phyloP scores from a whole-genome alignment of 495 filamentous ascomycete genomes.

The Jackrogersella multiformis region DNA sequence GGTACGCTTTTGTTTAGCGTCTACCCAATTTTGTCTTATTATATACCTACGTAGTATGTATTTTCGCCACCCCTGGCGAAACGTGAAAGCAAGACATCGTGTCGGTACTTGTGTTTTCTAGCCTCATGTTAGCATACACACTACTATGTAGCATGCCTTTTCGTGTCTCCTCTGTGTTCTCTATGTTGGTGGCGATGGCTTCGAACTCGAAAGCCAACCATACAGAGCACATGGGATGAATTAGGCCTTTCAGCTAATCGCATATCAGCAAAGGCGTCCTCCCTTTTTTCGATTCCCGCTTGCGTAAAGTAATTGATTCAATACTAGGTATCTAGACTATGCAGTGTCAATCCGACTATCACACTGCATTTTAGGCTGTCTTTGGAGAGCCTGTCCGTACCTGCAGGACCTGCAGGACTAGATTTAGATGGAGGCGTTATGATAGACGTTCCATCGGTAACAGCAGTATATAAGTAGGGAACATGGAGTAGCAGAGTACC shows the following conservation, averaged over 20 bases:
- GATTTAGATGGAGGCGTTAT: conserved; percentile 3
- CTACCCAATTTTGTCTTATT: no score
- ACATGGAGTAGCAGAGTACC: no score
- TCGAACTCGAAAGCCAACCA: conserved; percentile 12
- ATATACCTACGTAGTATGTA: not conserved
- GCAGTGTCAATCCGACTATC: conserved; percentile 34
- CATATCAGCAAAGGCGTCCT: conserved; percentile 4
- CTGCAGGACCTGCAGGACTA: conserved; percentile 40
- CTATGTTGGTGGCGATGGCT: conserved; percentile 23
- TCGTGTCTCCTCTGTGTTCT: conserved; percentile 6
- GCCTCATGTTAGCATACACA: no score
- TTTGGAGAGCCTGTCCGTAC: conserved; percentile 19
- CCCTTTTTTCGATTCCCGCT: conserved; percentile 18
- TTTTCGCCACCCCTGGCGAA: conserved; percentile 17
- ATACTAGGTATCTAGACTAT: no score
- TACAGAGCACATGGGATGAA: no score
- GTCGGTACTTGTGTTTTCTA: conserved; percentile 8
- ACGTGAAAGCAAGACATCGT: conserved; percentile 20
- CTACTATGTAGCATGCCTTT: not conserved
- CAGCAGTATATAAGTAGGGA: not conserved
- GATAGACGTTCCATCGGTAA: conserved; percentile 14
- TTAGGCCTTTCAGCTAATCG: not conserved
- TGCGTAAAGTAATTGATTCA: conserved; percentile 5
- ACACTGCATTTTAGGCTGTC: conserved; percentile 40
- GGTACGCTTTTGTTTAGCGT: no score